Percentiles rank a stretch among this genome's conserved stretches.
These are phyloP conservation scores for Cordyceps fumosorosea DNA, from an alignment of 2,329 filamentous ascomycete genomes.

Conservation along the genomic window DNA sequence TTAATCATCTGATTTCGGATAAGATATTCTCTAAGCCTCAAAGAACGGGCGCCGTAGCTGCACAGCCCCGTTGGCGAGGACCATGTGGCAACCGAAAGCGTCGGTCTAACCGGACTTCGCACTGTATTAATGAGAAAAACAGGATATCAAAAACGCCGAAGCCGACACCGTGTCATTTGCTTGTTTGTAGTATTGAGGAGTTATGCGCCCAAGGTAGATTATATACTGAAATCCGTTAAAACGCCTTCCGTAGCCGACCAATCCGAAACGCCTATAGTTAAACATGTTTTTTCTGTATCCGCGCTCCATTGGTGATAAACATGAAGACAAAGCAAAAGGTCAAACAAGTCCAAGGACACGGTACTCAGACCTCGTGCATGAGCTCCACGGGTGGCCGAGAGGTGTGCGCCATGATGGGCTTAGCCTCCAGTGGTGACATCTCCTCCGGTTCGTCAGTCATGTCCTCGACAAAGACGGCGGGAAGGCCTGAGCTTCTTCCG, in stretches of 20 bases:
- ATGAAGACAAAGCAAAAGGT: neutral
- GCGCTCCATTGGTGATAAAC: neutral
- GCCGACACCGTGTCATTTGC: neutral
- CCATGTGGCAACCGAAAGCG: neutral
- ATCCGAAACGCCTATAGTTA: slow-evolving; percentile 2
- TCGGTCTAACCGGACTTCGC: neutral
- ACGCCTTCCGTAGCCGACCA: slow-evolving; percentile 3
- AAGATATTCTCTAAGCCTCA: neutral
- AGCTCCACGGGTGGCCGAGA: slow-evolving; percentile 58
- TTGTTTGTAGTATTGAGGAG: neutral
- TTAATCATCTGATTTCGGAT: neutral
- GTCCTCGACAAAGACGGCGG: slow-evolving; percentile 61
- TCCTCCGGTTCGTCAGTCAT: slow-evolving; percentile 51
- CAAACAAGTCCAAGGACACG: neutral
- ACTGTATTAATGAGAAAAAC: neutral
- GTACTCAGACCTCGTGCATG: slow-evolving; percentile 39
- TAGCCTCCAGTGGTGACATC: slow-evolving; percentile 36
- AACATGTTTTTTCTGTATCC: neutral
- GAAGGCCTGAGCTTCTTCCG: slow-evolving; percentile 48
- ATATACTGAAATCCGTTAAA: neutral
- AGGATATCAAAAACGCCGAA: neutral
- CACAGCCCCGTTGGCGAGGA: neutral
- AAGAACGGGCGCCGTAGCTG: neutral
- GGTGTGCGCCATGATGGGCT: slow-evolving; percentile 53
- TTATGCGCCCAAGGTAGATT: neutral